phyloP scores from a whole-genome alignment of 2,329 filamentous ascomycete genomes.

The Sclerotinia subarctica region DNA sequence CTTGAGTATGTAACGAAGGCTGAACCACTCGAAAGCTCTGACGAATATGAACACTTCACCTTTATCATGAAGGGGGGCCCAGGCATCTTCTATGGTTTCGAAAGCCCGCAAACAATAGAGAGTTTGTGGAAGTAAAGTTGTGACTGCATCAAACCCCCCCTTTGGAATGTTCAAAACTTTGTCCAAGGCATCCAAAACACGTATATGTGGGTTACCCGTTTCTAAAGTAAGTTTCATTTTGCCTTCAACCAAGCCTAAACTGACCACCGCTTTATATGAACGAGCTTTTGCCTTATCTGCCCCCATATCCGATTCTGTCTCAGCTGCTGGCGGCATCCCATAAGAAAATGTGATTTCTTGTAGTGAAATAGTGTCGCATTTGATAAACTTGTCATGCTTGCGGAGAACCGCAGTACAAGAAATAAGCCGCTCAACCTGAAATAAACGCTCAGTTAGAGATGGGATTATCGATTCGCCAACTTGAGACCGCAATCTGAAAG shows the following conservation, averaged over 20 bases:
- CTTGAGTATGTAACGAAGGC: constrained; percentile 51
- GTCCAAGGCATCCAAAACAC: constrained; percentile 57
- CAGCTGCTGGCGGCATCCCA: constrained; percentile 36
- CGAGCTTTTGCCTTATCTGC: constrained; percentile 22
- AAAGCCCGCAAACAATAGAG: constrained; percentile 63
- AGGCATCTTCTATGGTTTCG: constrained; percentile 56
- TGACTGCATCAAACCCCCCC: constrained; percentile 49
- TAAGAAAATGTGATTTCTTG: constrained; percentile 69
- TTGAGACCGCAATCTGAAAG: constrained; percentile 35
- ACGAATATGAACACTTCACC: constrained; percentile 52
- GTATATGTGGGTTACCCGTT: constrained; percentile 63
- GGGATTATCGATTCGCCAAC: constrained; percentile 36
- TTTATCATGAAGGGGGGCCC: constrained; percentile 43
- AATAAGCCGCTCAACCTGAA: constrained; percentile 66
- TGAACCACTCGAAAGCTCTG: constrained; percentile 55
- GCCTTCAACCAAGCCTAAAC: constrained; percentile 50
- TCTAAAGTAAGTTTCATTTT: constrained; percentile 58
- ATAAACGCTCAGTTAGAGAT: constrained; percentile 38
- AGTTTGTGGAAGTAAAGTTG: constrained; percentile 56
- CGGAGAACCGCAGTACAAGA: constrained; percentile 66
- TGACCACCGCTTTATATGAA: constrained; percentile 53
- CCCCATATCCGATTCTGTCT: constrained; percentile 27
- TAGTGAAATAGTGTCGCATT: constrained; percentile 58
- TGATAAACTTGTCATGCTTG: constrained; percentile 52
- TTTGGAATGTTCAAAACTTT: constrained; percentile 53